Conservation (phyloP, 106 monocot species). For the Amphibolis antarctica region DNA sequence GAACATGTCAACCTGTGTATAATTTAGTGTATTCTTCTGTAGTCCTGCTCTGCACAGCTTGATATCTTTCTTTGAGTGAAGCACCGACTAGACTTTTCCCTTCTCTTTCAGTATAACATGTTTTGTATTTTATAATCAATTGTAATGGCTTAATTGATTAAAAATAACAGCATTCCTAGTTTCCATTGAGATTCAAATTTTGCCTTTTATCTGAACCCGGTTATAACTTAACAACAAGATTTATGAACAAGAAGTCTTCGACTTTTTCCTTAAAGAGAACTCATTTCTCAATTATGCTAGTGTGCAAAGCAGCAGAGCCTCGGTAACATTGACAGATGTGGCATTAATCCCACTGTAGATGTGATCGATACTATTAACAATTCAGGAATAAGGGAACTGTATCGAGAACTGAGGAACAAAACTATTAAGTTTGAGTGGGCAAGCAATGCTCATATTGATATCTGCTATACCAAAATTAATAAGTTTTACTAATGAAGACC, state of each 20-base stretch:
- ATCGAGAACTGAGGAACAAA: background rate
- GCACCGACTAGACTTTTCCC: constrained; percentile 78
- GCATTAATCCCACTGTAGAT: constrained; percentile 94
- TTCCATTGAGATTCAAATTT: too few species aligned
- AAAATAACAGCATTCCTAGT: too few species aligned
- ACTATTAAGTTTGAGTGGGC: too few species aligned
- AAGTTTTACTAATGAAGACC: too few species aligned
- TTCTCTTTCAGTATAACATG: constrained; percentile 87
- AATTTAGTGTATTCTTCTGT: constrained; percentile 86
- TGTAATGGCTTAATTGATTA: too few species aligned
- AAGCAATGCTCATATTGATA: too few species aligned
- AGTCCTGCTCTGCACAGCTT: constrained; percentile 47
- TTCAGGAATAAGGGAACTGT: background rate
- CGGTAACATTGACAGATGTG: constrained; percentile 89
- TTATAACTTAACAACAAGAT: background rate
- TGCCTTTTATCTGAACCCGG: constrained; percentile 80
- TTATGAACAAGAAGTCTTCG: background rate
- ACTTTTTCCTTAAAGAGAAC: background rate
- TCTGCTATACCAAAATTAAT: too few species aligned
- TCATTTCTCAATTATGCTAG: constrained; percentile 25
- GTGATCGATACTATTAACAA: constrained; percentile 37
- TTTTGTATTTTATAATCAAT: too few species aligned
- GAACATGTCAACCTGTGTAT: constrained; percentile 52
- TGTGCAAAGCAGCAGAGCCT: constrained; percentile 58
- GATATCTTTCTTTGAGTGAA: constrained; percentile 66